Evolutionary conservation across 2,329 filamentous ascomycete species (phyloP).

Genomic region (Phyllosticta citriasiana): DNA sequence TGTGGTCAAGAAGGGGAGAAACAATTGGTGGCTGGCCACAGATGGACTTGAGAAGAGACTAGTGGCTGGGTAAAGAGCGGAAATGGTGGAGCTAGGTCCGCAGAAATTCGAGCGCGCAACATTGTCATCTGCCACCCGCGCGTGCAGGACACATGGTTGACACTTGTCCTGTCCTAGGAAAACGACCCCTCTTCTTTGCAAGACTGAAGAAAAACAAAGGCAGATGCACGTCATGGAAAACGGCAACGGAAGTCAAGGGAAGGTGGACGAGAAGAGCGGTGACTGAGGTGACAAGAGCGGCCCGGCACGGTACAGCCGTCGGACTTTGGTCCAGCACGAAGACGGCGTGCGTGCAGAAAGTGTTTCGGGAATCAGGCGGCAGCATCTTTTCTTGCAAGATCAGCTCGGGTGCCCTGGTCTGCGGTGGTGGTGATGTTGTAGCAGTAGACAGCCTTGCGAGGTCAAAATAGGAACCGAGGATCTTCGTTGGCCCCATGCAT

Average conservation of each 20-base stretch:
- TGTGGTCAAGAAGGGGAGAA: neutral
- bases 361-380: neutral
- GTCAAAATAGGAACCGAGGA: neutral
- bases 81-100: neutral
- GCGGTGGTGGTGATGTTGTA: neutral
- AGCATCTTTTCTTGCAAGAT: neutral
- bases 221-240: neutral
- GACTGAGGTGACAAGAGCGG: too few species aligned
- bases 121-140: neutral
- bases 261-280: neutral
- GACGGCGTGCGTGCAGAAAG: neutral
- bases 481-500: neutral
- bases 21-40: neutral
- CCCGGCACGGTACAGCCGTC: neutral
- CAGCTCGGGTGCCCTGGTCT: neutral
- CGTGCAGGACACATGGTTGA: neutral
- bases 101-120: neutral
- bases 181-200: neutral
- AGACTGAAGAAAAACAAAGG: neutral
- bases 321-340: neutral
- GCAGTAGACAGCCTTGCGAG: neutral
- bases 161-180: neutral
- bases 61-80: neutral
- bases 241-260: neutral
- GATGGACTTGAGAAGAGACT: neutral